A percentile compares a stretch with the other conserved stretches of the same genome.
These are phyloP conservation scores for Diplodia scrobiculata DNA, from an alignment of 2,329 filamentous ascomycete genomes.

Conservation along the genomic window DNA sequence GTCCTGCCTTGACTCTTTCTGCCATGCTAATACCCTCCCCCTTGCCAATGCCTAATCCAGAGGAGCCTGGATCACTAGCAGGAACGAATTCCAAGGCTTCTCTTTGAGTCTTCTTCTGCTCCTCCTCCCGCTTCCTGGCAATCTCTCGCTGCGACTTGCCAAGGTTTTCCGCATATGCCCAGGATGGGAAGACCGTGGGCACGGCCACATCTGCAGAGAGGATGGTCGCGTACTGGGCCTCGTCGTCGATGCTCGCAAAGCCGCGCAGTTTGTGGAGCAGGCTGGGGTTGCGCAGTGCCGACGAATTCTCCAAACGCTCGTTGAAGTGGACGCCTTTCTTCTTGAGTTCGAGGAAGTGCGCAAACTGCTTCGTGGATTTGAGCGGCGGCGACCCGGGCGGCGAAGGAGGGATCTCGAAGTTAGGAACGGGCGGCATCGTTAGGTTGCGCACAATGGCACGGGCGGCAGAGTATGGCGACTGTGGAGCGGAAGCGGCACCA, in stretches of 20 bases:
- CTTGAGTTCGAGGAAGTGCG: constrained; percentile 75
- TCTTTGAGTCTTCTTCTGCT: constrained; percentile 37
- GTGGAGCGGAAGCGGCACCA: constrained; percentile 36
- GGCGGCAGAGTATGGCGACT: constrained; percentile 68
- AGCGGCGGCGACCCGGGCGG: constrained; percentile 60
- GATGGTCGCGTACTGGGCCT: constrained; percentile 68
- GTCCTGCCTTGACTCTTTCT: constrained; percentile 26
- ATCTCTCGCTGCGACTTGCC: constrained; percentile 46
- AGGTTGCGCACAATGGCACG: constrained; percentile 69
- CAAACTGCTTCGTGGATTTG: constrained; percentile 65
- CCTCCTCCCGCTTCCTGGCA: constrained; percentile 39
- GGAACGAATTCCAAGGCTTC: constrained; percentile 43
- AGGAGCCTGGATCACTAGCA: constrained; percentile 35
- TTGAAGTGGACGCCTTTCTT: constrained; percentile 78
- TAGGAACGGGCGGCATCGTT: constrained; percentile 70
- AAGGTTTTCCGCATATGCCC: constrained; percentile 50
- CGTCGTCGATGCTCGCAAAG: constrained; percentile 62
- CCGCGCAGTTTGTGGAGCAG: constrained; percentile 71
- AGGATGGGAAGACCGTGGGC: constrained; percentile 46
- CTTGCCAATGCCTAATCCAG: constrained; percentile 28
- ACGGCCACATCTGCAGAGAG: constrained; percentile 46
- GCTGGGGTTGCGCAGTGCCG: constrained; percentile 70
- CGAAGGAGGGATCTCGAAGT: constrained; percentile 73
- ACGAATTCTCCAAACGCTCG: constrained; percentile 66
- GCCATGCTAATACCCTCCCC: constrained; percentile 15